Conservation (phyloP, 164 flowering plant genomes). For the Cinnamomum micranthum region DNA sequence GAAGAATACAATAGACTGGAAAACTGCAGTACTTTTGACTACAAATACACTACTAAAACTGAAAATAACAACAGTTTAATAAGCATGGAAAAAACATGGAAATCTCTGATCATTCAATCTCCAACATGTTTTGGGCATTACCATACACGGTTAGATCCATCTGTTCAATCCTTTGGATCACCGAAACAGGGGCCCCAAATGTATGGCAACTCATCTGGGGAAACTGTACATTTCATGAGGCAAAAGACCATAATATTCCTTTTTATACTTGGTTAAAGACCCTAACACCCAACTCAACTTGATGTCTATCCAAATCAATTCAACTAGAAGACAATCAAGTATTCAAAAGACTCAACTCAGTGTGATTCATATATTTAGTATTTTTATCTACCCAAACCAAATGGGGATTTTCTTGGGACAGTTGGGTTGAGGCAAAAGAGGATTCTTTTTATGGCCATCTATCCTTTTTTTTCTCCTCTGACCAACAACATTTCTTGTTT, state of each 20-base stretch:
- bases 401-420: not conserved
- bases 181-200: not conserved
- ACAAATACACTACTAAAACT: not conserved
- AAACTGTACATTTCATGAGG: too few species aligned
- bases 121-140: not conserved
- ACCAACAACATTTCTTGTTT: not conserved
- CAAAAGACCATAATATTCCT: too few species aligned
- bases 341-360: too few species aligned
- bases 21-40: not conserved
- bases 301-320: too few species aligned
- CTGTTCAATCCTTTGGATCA: not conserved
- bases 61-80: not conserved
- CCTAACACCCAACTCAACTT: too few species aligned
- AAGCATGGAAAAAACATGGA: not conserved
- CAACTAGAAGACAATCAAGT: too few species aligned
- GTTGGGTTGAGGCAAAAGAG: not conserved
- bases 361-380: too few species aligned
- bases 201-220: not conserved
- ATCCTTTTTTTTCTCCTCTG: not conserved
- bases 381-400: not conserved
- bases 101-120: not conserved
- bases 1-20: not conserved
- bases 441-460: slow-evolving; percentile 4
- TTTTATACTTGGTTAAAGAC: too few species aligned
- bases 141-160: not conserved